Percentiles rank a stretch among this genome's conserved stretches.
Evolutionary conservation across 169 alveolate genomes (phyloP).

Genomic region (Cryptosporidium viatorum): DNA sequence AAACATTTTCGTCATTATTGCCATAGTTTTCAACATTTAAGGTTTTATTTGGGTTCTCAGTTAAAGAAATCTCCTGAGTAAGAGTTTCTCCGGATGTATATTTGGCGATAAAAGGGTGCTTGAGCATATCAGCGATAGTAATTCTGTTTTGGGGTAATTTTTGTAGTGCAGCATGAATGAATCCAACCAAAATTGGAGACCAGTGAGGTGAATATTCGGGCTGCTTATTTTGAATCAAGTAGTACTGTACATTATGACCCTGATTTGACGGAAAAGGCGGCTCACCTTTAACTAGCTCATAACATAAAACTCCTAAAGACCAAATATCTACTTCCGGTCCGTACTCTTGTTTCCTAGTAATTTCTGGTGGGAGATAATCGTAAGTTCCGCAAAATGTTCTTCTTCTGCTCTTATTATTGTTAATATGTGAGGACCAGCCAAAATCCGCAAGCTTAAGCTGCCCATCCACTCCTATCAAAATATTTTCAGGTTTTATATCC

Average conservation of each 20-base stretch:
- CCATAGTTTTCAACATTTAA: not conserved
- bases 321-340: constrained; percentile 91
- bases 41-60: not conserved
- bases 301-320: constrained; percentile 93
- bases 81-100: constrained; percentile 27
- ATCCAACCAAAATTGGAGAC: constrained; percentile 72
- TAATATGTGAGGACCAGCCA: constrained; percentile 90
- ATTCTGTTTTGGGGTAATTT: constrained; percentile 71
- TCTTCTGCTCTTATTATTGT: constrained; percentile 88
- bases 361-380: constrained; percentile 94
- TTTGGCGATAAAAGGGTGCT: constrained; percentile 64
- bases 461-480: constrained; percentile 89
- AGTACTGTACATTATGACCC: constrained; percentile 70
- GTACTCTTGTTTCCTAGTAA: constrained; percentile 86
- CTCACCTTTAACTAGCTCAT: constrained; percentile 90
- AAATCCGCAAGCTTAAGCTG: constrained; percentile 94
- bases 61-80: not conserved
- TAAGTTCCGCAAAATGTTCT: constrained; percentile 93
- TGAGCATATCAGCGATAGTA: constrained; percentile 59
- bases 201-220: constrained; percentile 75
- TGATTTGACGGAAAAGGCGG: constrained; percentile 89
- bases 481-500: constrained; percentile 95
- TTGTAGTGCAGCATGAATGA: constrained; percentile 68
- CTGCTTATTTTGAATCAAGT: constrained; percentile 64
- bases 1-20: constrained; percentile 8